These are phyloP conservation scores for Berkeleyomyces rouxiae DNA, from an alignment of 2,329 filamentous ascomycete species.

Conservation along the genomic window DNA sequence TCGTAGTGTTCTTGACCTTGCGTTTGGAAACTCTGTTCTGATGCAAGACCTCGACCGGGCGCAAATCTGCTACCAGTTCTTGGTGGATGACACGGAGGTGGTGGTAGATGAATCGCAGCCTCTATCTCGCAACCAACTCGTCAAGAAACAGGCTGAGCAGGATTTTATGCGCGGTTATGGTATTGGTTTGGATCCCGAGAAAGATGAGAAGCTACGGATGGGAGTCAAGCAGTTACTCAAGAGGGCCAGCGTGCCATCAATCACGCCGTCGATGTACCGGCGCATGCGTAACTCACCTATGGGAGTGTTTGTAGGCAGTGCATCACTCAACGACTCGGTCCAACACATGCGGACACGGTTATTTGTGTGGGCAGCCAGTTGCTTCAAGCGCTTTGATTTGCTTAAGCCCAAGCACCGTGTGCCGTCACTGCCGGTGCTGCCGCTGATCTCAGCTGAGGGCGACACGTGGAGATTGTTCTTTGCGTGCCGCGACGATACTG, in stretches of 20 bases:
- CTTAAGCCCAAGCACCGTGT: background rate
- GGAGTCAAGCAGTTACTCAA: constrained; percentile 4
- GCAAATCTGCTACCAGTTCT: constrained; percentile 10
- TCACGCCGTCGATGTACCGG: constrained; percentile 9
- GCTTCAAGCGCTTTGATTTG: constrained; percentile 10
- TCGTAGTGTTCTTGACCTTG: background rate
- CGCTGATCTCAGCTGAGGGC: constrained; percentile 8
- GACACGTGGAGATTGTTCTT: constrained; percentile 11
- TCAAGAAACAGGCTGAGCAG: constrained; percentile 6
- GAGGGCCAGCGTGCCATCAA: background rate
- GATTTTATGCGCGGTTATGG: constrained; percentile 5
- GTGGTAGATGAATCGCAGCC: background rate
- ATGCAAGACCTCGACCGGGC: constrained; percentile 8
- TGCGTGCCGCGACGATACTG: constrained; percentile 7
- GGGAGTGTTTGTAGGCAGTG: constrained; percentile 9
- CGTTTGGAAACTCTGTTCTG: background rate
- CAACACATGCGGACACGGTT: constrained; percentile 2
- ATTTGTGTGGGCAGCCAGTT: constrained; percentile 12
- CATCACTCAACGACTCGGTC: constrained; percentile 1
- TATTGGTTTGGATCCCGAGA: constrained; percentile 2
- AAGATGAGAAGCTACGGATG: background rate
- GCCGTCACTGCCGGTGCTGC: constrained; percentile 5
- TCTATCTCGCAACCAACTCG: background rate
- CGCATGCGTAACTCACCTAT: constrained; percentile 3
- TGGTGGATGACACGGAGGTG: constrained; percentile 5